Base-by-base conservation (phyloP, 371 early-diverging fungal genomes). In the Mucor lusitanicus region DNA sequence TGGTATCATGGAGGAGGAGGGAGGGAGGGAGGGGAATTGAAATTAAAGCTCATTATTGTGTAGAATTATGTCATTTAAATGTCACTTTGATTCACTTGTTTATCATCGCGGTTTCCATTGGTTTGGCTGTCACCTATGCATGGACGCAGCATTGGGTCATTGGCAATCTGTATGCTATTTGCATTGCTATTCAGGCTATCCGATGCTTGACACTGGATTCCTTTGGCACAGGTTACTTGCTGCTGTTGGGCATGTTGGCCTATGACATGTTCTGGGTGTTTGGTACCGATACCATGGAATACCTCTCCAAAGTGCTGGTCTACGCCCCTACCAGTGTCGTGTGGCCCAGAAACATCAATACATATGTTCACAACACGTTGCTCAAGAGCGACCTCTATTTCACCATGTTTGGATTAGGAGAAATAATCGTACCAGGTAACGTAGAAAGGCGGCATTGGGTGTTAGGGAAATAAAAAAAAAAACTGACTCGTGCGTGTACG, bases 211-310 rank as follows among this genome's bases (percentile, higher is more conserved):
- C 69, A 0, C 19, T 73, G 7, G 63, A 73, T 25, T 73, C 73
- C 1, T 95, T 96, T 85, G 85, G 86, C 70, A 96, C 96, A 0
- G 98, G 96, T 5, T 91, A 93, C 77, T 87, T 94, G 32, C 86
- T 97, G 55, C 84, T 97, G 37, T 74, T 83, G n/a, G 95, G 94
- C 19, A 83, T 97, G 61, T 94, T 97, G 74, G 68, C 94, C 32
- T 97, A 96, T 74, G 98, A 97, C 76, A 85, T 96, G 48, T 95
- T 96, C 67, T 97, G 97, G 97, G 95, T 97, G 65, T 97, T 97
- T 83, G 96, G 96, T 25, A 96, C 97, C 3, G 93, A 94, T 57
- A 95, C 96, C 35, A 95, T 97, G 95, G 92, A 95, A 19, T 88
- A 92, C 0, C 95, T 97, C 32, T 97, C 97, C 25, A 93, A 93